A percentile compares a stretch with the other conserved stretches of the same genome.
Evolutionary conservation across 2,329 filamentous ascomycete genomes (phyloP).

Genomic region (Exophiala oligosperma): DNA sequence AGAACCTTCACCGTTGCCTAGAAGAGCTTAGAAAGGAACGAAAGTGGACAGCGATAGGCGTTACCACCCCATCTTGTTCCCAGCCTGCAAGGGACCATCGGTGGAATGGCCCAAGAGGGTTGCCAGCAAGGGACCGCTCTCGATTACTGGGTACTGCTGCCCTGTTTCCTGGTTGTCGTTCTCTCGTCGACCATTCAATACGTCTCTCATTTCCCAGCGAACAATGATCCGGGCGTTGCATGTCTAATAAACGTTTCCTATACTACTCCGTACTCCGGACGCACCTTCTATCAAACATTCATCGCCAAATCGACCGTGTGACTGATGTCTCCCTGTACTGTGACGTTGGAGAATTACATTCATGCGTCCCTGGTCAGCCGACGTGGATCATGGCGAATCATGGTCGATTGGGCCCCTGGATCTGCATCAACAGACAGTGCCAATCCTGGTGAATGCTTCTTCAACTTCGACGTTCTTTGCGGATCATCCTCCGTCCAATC

Average conservation of each 20-base stretch:
- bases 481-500: too few species aligned
- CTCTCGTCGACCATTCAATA: too few species aligned
- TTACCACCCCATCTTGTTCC: neutral
- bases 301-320: neutral
- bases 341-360: neutral
- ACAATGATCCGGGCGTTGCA: too few species aligned
- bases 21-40: conserved; percentile 55
- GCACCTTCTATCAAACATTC: neutral
- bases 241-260: too few species aligned
- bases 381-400: neutral
- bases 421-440: neutral
- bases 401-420: neutral
- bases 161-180: too few species aligned
- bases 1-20: neutral
- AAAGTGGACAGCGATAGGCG: conserved; percentile 40
- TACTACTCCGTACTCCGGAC: too few species aligned
- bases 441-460: neutral
- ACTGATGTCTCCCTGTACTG: neutral
- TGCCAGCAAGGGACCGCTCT: too few species aligned
- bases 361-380: neutral
- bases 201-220: too few species aligned
- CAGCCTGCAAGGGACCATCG: conserved; percentile 69
- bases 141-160: too few species aligned
- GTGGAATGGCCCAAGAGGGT: conserved; percentile 33
- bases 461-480: too few species aligned